A percentile compares a stretch with the other conserved stretches of the same genome.
These are phyloP conservation scores for Penicillium sp. DNA, from an alignment of 2,329 filamentous ascomycete genomes.

Conservation along the genomic window DNA sequence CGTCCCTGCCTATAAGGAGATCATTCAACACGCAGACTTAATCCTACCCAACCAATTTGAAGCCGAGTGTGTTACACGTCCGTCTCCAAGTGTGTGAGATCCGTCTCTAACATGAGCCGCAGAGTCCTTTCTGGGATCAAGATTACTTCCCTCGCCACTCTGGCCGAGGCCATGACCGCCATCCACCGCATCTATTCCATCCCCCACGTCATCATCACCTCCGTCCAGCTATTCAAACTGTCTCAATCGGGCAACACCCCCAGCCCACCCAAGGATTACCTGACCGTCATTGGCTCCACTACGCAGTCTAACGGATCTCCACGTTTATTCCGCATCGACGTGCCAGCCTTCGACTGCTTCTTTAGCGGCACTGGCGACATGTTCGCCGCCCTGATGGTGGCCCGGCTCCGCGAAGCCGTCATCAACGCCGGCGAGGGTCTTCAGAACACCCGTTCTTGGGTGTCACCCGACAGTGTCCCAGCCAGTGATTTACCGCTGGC, in stretches of 20 bases:
- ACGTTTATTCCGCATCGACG: slow-evolving; percentile 83
- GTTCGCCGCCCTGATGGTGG: slow-evolving; percentile 90
- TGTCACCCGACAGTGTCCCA: slow-evolving; percentile 68
- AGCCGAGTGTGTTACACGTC: slow-evolving; percentile 66
- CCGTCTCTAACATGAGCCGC: neutral
- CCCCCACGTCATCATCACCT: slow-evolving; percentile 91
- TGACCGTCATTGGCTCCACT: slow-evolving; percentile 76
- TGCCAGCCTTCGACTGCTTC: slow-evolving; percentile 85
- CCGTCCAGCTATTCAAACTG: slow-evolving; percentile 63
- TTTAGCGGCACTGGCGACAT: slow-evolving; percentile 98
- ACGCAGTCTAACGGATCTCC: slow-evolving; percentile 62
- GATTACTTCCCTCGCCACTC: slow-evolving; percentile 70
- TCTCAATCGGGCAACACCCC: slow-evolving; percentile 45
- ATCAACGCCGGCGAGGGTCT: slow-evolving; percentile 49
- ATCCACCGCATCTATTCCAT: slow-evolving; percentile 74
- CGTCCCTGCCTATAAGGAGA: slow-evolving; percentile 80
- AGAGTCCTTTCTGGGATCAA: slow-evolving; percentile 82
- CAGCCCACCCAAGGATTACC: slow-evolving; percentile 42
- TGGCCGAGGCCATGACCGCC: slow-evolving; percentile 70
- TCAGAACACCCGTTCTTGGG: slow-evolving; percentile 63
- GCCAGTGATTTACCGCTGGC: slow-evolving; percentile 76
- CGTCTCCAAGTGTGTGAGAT: neutral
- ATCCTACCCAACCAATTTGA: slow-evolving; percentile 97
- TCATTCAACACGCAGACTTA: slow-evolving; percentile 79
- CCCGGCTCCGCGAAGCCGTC: slow-evolving; percentile 81